These are phyloP conservation scores for Leptoxyphium fumago DNA, from an alignment of 2,329 filamentous ascomycete species.

Conservation along the genomic window DNA sequence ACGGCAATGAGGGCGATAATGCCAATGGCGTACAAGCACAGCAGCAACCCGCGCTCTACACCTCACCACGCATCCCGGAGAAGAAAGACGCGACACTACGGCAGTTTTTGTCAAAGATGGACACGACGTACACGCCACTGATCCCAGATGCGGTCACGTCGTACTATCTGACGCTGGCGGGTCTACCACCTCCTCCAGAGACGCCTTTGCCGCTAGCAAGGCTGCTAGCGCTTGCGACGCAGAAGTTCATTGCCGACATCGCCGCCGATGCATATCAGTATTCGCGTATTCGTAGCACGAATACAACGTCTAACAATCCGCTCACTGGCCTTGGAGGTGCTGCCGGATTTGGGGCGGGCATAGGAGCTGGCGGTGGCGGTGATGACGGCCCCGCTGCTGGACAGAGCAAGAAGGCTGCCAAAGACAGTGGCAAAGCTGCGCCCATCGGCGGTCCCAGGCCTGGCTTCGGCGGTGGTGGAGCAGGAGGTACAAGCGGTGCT, in stretches of 20 bases:
- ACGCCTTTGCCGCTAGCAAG: slow-evolving; percentile 83
- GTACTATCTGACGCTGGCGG: slow-evolving; percentile 94
- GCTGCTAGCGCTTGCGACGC: slow-evolving; percentile 88
- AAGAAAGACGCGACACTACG: slow-evolving; percentile 86
- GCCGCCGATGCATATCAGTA: slow-evolving; percentile 97
- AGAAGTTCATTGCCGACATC: slow-evolving; percentile 97
- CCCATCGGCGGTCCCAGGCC: slow-evolving; percentile 35
- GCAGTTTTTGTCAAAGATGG: slow-evolving; percentile 91
- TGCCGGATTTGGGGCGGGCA: slow-evolving; percentile 51
- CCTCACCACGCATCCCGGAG: slow-evolving; percentile 45
- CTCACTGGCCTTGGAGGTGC: slow-evolving; percentile 74
- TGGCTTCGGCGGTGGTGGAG: slow-evolving; percentile 43
- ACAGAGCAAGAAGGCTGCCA: slow-evolving; percentile 27
- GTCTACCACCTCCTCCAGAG: slow-evolving; percentile 80
- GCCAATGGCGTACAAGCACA: slow-evolving; percentile 12
- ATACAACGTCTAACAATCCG: slow-evolving; percentile 77
- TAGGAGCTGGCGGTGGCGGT: slow-evolving; percentile 38
- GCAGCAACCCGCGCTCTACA: slow-evolving; percentile 29
- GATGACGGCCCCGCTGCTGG: slow-evolving; percentile 24
- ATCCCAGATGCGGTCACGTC: slow-evolving; percentile 96
- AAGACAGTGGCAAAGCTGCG: slow-evolving; percentile 24
- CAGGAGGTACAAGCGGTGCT: slow-evolving; percentile 42
- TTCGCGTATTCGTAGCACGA: slow-evolving; percentile 85
- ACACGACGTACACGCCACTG: slow-evolving; percentile 87
- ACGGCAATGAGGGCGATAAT: neutral